Percentiles rank a stretch among this genome's conserved stretches.
Evolutionary conservation across 1,284 basidiomycete species (phyloP).

Genomic region (Rhizoctonia solani): DNA sequence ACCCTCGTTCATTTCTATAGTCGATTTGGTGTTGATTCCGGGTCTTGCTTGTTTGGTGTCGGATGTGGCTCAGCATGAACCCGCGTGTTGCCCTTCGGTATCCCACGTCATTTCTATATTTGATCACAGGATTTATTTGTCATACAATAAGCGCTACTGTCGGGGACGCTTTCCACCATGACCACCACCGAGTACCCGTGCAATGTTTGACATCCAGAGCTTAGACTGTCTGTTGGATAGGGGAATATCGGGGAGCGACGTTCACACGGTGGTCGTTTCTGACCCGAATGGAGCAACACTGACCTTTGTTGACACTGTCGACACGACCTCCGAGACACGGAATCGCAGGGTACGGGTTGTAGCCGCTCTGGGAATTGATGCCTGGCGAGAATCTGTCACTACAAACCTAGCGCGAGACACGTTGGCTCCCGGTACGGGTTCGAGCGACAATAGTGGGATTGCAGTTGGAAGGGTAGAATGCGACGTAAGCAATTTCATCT

Average conservation of each 20-base stretch:
- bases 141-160: conserved; percentile 18
- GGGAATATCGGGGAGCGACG: conserved; percentile 10
- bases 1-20: conserved; percentile 26
- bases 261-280: conserved; percentile 31
- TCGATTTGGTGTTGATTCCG: conserved; percentile 3
- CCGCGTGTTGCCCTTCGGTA: no score
- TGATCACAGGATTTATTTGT: conserved; percentile 21
- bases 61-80: neutral
- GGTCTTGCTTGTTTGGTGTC: conserved; percentile 8
- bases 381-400: conserved; percentile 26
- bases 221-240: conserved; percentile 22
- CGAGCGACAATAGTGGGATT: neutral
- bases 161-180: neutral
- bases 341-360: conserved; percentile 29
- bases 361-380: conserved; percentile 19
- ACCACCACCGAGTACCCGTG: no score
- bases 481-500: conserved; percentile 12
- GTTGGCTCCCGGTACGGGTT: neutral
- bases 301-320: conserved; percentile 30
- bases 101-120: conserved; percentile 4
- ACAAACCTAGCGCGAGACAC: conserved; percentile 9
- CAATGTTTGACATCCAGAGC: conserved; percentile 31
- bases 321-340: conserved; percentile 28
- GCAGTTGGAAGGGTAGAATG: conserved; percentile 29
- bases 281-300: conserved; percentile 25